Evolutionary conservation across 148 eudicot species (phyloP), one percentile per base, ranked within the genome.

Genomic region (Talinum fruticosum): DNA sequence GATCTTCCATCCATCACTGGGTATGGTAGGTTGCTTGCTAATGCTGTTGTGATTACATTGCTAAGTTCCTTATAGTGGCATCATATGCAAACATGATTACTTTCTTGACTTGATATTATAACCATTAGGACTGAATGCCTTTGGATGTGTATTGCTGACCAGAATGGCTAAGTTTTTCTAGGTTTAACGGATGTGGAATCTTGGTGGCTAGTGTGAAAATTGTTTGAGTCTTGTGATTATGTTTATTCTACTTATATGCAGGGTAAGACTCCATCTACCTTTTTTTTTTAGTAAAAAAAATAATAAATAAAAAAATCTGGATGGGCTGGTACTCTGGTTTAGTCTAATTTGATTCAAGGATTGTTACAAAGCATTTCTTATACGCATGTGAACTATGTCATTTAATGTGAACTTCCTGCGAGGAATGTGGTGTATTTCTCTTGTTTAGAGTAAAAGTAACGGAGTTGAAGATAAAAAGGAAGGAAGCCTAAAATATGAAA

Each of bases 1-100:
- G 92, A 90, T 83, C 97, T 91, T 80, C 97, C 99, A 65, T 93
- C 95, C 82, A 93, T 96, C 89, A 93, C 99, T 87, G 99, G 99
- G 99, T 96, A 96, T 77, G 97, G 91, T 93, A 91, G 88, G 94
- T 90, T 87, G 76, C 75, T 45, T 81, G 36, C 73, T 74, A 35
- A 74, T 66, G 34, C 16, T 71, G 32, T 47, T 66, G 12, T 51
- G 68, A 61, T 54, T 62, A 23, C 34, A 65, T 12, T 51, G 36
- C 10, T 28, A 65, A 23, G 6, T 23, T 77, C 6, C 28, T n/a
- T 28, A 24, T 8, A 26, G 37, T 69, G 14, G 57, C 74, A 37
- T 57, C 13, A 8, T 54, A 54, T 69, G 49, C 30, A 75, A 47
- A 33, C 29, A 6, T 32, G 33, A 65, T 29, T 12, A 37, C 8